Evolutionary conservation across 1,284 basidiomycete species (phyloP), one percentile per base, ranked within the genome.

Genomic region (Coniferiporia sulphurascens): DNA sequence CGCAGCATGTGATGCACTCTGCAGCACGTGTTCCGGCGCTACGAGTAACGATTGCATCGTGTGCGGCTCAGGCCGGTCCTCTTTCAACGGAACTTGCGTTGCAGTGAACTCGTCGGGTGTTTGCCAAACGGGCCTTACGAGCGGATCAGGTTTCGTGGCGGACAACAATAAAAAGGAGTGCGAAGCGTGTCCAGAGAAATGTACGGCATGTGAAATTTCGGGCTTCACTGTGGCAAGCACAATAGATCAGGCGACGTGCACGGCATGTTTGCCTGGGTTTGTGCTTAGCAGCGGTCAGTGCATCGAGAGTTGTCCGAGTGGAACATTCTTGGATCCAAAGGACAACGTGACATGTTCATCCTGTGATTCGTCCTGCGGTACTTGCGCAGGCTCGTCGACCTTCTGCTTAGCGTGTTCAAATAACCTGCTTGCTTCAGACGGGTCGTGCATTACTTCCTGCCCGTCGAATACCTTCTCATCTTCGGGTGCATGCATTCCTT

Each of bases 91-190:
- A 3, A 53, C 57, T 19, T 92, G 91, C 65, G 86, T 91, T 4
- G 71, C 78, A 43, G 77, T 85, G 15, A 79, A 86, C 66, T 73
- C 72, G 17, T 79, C 83, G 62, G 91, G 91, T 12, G 81, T 90
- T 17, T 93, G 91, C 71, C 71, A 80, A 45, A 53, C 57, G 5
- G 61, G 61, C n/a, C 54, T 48, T 10, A 55, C 60, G 8, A 55
- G 1, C n/a, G 52, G 52, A 9, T 68, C 86, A 5, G 81, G 76
- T 62, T 72, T 89, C 61, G 80, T 93, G 45, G 89, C 83, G n/a
- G 87, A 93, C 65, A 91, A 91, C 65, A 80, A 82, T 66, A 93
- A 92, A 73, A 75, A 81, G 21, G 81, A 84, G 64, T 93, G 91
- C 67, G 89, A 93, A 67, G 88, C 79, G 58, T 92, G 89, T 71